Base-by-base conservation (phyloP, 2,329 filamentous ascomycete species). In the Cytospora piceicola region DNA sequence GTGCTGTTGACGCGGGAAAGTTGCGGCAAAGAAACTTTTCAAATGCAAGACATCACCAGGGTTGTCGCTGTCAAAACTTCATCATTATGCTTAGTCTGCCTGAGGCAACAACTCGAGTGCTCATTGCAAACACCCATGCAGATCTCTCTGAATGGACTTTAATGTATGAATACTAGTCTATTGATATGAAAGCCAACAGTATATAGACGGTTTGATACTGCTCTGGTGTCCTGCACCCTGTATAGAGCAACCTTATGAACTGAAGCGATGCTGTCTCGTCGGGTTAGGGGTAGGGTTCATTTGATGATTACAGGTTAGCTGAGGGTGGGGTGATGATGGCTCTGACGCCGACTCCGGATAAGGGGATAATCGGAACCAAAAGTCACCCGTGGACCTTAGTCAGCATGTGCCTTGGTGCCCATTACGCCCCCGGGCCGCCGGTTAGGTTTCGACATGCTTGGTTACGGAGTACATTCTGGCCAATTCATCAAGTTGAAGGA, bases 11-110 rank as follows among this genome's bases (percentile, higher is more conserved):
- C 36, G 58, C 49, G 29, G 49, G 49, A 27, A 32, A n/a, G 58
- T 61, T 42, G 22, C 46, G 46, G 46, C 55, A 53, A 58, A 67
- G 63, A 67, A 67, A 67, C 46, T 65, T 67, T 65, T 67, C 58
- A 59, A 39, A 52, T 53, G 32, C 39, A 39, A 55, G 39, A 60
- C 64, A 65, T 65, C 66, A 62, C 58, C 58, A 66, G 66, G 63
- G 66, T 34, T 42, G 58, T 56, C 53, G 24, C 56, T 62, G 52
- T 56, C 22, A 12, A 24, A 49, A 22, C 46, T 49, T 49, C 46
- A 12, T 49, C 11, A 24, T 9, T 11, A 20, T 32, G n/a, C 9
- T 14, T 49, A 22, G 46, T 49, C 46, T 49, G 46, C 46, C 46
- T 49, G 46, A 49, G 46, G 46, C 46, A 49, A 49, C 46, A 49